These are phyloP conservation scores for Sporothrix schenckii DNA, from an alignment of 2,329 filamentous ascomycete genomes.

Conservation along the genomic window DNA sequence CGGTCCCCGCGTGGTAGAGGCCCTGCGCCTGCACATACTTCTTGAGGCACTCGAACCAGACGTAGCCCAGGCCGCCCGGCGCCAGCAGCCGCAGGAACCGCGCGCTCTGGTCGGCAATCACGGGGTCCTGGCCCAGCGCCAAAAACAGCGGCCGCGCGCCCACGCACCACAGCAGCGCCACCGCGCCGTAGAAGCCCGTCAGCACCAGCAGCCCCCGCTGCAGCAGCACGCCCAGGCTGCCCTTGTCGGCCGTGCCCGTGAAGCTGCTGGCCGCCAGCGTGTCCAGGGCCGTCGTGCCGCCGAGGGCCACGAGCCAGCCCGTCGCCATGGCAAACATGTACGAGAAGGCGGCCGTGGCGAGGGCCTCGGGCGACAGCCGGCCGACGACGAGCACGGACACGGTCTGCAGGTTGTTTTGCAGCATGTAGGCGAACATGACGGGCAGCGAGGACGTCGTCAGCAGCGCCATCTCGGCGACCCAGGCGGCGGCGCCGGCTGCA, in stretches of 20 bases:
- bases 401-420: constrained; percentile 85
- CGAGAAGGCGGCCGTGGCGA: constrained; percentile 81
- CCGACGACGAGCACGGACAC: constrained; percentile 80
- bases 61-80: constrained; percentile 80
- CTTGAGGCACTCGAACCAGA: constrained; percentile 86
- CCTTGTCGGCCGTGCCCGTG: constrained; percentile 76
- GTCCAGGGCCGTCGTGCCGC: constrained; percentile 83
- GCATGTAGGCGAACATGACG: constrained; percentile 79
- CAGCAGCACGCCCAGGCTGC: constrained; percentile 75
- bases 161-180: constrained; percentile 70
- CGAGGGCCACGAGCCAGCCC: constrained; percentile 82
- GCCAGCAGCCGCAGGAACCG: constrained; percentile 73
- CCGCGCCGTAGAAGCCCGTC: constrained; percentile 69
- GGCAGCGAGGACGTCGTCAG: constrained; percentile 71
- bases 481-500: constrained; percentile 38
- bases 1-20: constrained; percentile 82
- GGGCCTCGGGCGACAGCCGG: constrained; percentile 73
- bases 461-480: constrained; percentile 65
- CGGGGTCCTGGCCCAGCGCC: constrained; percentile 74
- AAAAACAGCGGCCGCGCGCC: constrained; percentile 74
- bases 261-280: constrained; percentile 82
- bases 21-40: constrained; percentile 88
- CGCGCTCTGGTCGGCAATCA: constrained; percentile 73
- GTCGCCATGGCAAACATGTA: constrained; percentile 95
- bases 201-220: constrained; percentile 77